Conservation (phyloP, 352 stramenopile species). For the Peronospora farinosa region DNA sequence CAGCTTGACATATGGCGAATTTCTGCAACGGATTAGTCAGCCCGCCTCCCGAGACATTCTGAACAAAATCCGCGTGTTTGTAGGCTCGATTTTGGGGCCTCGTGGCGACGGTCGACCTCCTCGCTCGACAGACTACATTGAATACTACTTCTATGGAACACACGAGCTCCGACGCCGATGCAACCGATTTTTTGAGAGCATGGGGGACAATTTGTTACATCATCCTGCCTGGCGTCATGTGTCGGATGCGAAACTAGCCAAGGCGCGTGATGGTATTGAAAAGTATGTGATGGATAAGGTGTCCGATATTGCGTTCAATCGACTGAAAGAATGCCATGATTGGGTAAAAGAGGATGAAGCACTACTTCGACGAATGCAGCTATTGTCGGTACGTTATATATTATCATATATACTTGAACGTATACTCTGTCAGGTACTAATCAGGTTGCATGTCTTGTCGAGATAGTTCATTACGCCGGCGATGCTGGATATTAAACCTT, state of each 20-base stretch:
- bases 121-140: slow-evolving; percentile 58
- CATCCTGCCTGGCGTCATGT: slow-evolving; percentile 63
- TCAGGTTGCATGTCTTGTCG: not conserved
- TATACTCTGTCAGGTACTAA: not conserved
- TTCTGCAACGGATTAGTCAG: slow-evolving; percentile 66
- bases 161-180: slow-evolving; percentile 66
- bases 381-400: slow-evolving; percentile 52
- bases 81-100: slow-evolving; percentile 70
- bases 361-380: slow-evolving; percentile 70
- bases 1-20: slow-evolving; percentile 65
- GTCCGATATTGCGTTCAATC: slow-evolving; percentile 68
- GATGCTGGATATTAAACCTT: slow-evolving; percentile 88
- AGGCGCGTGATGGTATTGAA: slow-evolving; percentile 80
- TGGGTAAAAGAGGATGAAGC: slow-evolving; percentile 73
- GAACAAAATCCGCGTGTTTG: slow-evolving; percentile 66
- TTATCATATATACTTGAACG: not conserved
- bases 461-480: slow-evolving; percentile 54
- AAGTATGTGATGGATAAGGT: slow-evolving; percentile 91
- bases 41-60: slow-evolving; percentile 68
- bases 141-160: slow-evolving; percentile 76
- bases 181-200: slow-evolving; percentile 65
- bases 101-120: slow-evolving; percentile 66
- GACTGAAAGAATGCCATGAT: slow-evolving; percentile 50
- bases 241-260: slow-evolving; percentile 51
- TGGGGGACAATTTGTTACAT: slow-evolving; percentile 48